Conservation (phyloP, 768 basidiomycete genomes). For the Rhizopogon sp. region DNA sequence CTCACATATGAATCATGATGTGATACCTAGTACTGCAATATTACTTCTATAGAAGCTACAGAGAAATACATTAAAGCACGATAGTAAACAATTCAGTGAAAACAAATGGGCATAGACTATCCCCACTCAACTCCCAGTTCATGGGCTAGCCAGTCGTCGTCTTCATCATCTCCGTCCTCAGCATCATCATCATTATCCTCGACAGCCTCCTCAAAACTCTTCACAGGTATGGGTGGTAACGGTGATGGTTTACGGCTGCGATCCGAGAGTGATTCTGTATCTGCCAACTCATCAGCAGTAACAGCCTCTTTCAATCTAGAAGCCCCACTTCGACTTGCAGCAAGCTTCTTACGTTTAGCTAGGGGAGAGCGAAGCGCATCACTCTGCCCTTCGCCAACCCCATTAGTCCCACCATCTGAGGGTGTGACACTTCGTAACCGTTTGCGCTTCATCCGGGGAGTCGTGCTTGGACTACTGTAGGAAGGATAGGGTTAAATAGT, state of each 20-base stretch:
- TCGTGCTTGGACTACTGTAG: conserved; percentile 32
- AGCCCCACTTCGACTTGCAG: conserved; percentile 55
- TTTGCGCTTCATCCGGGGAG: conserved; percentile 54
- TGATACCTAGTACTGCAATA: conserved; percentile 9
- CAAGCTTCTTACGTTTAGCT: conserved; percentile 77
- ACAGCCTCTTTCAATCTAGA: conserved; percentile 69
- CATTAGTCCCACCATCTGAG: conserved; percentile 44
- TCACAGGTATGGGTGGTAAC: conserved; percentile 10
- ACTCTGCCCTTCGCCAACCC: conserved; percentile 24
- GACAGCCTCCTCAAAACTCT: conserved; percentile 26
- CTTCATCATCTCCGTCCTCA: conserved; percentile 49
- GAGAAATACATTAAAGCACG: conserved; percentile 14
- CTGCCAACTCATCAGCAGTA: conserved; percentile 45
- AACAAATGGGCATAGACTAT: conserved; percentile 32
- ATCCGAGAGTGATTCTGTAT: conserved; percentile 2
- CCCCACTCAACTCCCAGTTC: conserved; percentile 77
- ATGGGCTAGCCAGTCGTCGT: conserved; percentile 78
- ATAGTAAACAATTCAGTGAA: conserved; percentile 2
- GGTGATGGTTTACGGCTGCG: conserved; percentile 9
- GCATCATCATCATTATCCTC: conserved; percentile 46
- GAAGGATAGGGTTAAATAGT: conserved; percentile 3
- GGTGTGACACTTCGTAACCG: conserved; percentile 70
- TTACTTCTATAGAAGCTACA: conserved; percentile 17
- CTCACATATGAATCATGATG: not conserved
- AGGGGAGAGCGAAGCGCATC: conserved; percentile 61